Conservation (phyloP, 2,329 filamentous ascomycete genomes). For the Xylariaceae sp. region DNA sequence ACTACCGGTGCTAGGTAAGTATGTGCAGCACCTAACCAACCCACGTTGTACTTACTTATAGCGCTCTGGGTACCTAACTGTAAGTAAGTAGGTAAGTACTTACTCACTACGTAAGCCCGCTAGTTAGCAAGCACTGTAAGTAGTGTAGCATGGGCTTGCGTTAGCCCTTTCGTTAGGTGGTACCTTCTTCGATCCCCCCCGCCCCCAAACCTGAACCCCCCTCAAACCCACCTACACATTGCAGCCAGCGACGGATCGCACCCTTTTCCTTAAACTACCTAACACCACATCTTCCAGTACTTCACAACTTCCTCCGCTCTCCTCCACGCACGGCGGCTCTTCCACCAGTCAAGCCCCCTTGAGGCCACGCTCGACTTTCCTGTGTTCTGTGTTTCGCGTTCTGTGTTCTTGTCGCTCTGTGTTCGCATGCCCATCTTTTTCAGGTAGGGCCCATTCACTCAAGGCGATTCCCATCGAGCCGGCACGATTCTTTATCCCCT, state of each 20-base stretch:
- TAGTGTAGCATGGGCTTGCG: too few relatives aligned
- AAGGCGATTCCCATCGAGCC: neutral
- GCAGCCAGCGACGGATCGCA: constrained; percentile 32
- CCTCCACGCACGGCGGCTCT: constrained; percentile 26
- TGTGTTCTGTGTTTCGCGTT: neutral
- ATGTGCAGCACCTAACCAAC: too few relatives aligned
- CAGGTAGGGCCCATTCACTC: neutral
- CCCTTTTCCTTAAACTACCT: constrained; percentile 19
- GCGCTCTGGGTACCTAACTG: too few relatives aligned
- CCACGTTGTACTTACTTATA: too few relatives aligned
- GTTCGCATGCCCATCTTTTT: neutral
- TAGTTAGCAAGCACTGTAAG: too few relatives aligned
- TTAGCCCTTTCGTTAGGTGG: too few relatives aligned
- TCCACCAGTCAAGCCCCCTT: constrained; percentile 35
- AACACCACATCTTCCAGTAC: constrained; percentile 17
- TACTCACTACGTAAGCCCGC: too few relatives aligned
- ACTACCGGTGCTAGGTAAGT: too few relatives aligned
- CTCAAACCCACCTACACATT: constrained; percentile 9
- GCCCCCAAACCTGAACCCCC: constrained; percentile 1
- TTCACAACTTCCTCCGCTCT: constrained; percentile 28
- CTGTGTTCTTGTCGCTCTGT: neutral
- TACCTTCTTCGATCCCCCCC: neutral
- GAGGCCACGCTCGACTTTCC: constrained; percentile 7
- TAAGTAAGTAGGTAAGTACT: too few relatives aligned
- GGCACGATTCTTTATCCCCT: neutral